phyloP scores from a whole-genome alignment of 2,329 filamentous ascomycete genomes.

The Microsporum ferrugineum region DNA sequence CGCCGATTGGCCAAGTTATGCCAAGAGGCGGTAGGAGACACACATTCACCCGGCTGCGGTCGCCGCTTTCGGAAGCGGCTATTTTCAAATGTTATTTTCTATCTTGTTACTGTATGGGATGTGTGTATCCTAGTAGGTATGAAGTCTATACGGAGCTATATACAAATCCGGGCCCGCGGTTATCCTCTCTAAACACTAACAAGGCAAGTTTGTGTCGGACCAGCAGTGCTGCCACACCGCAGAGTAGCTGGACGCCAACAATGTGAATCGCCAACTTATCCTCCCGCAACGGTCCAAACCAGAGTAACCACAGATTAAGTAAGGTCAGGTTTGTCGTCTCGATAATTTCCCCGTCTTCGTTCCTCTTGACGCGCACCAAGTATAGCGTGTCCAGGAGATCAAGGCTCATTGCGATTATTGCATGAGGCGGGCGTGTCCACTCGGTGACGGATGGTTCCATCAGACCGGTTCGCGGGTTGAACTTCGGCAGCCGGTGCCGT shows the following conservation, averaged over 20 bases:
- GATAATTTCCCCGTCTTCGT: conserved; percentile 57
- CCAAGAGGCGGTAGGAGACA: background rate
- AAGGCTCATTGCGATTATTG: conserved; percentile 51
- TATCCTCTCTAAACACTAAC: conserved; percentile 83
- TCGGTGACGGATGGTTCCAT: conserved; percentile 76
- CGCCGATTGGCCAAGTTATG: conserved; percentile 10
- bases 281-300: conserved; percentile 83
- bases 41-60: conserved; percentile 5
- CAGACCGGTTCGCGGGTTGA: conserved; percentile 73
- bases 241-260: conserved; percentile 60
- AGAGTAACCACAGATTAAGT: conserved; percentile 91
- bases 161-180: conserved; percentile 34
- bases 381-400: conserved; percentile 57
- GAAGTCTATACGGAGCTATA: background rate
- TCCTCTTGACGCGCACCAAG: conserved; percentile 56
- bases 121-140: background rate
- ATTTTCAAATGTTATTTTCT: background rate
- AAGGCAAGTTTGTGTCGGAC: conserved; percentile 75
- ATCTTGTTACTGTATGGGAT: background rate
- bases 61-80: background rate
- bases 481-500: conserved; percentile 77
- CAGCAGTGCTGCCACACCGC: conserved; percentile 74
- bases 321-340: conserved; percentile 87
- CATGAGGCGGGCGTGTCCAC: conserved; percentile 60
- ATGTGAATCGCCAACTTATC: conserved; percentile 71